These are phyloP conservation scores for Zygoascus tannicola DNA, from an alignment of 805 yeast species.

Conservation along the genomic window DNA sequence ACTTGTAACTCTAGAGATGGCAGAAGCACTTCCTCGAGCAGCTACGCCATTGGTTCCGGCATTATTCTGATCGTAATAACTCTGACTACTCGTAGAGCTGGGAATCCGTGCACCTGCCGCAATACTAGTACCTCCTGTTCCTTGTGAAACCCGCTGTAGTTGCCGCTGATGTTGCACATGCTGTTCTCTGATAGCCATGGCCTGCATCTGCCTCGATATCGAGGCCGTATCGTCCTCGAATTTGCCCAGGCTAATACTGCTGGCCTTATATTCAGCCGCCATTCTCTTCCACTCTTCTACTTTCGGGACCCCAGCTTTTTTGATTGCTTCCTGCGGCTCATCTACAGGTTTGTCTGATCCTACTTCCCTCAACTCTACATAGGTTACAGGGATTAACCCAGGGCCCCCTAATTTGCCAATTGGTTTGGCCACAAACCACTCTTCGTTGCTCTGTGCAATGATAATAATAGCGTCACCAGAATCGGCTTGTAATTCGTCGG, in stretches of 20 bases:
- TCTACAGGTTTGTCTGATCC: conserved; percentile 52
- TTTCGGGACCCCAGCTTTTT: conserved; percentile 66
- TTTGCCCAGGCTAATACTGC: conserved; percentile 58
- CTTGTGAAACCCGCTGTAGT: conserved; percentile 7
- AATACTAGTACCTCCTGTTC: background rate
- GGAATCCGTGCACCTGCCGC: background rate
- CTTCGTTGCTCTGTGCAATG: conserved; percentile 92
- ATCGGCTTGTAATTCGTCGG: conserved; percentile 75
- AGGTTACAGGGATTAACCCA: conserved; percentile 87
- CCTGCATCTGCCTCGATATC: conserved; percentile 3
- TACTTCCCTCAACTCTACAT: conserved; percentile 77
- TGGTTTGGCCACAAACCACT: conserved; percentile 98
- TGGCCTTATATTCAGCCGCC: conserved; percentile 87
- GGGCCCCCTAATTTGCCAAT: conserved; percentile 94
- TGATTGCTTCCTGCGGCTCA: conserved; percentile 49
- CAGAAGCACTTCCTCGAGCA: conserved; percentile 6
- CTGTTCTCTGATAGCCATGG: conserved; percentile 3
- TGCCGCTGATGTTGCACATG: conserved; percentile 4
- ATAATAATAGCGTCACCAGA: conserved; percentile 86
- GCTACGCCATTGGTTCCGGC: background rate
- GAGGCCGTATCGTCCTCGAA: conserved; percentile 32
- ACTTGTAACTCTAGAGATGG: conserved; percentile 14
- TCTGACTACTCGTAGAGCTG: background rate
- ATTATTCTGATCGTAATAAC: background rate
- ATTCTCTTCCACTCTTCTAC: conserved; percentile 93